A percentile compares a stretch with the other conserved stretches of the same genome.
phyloP scores from a whole-genome alignment of 768 basidiomycete species.

The Tephrocybe rancida region DNA sequence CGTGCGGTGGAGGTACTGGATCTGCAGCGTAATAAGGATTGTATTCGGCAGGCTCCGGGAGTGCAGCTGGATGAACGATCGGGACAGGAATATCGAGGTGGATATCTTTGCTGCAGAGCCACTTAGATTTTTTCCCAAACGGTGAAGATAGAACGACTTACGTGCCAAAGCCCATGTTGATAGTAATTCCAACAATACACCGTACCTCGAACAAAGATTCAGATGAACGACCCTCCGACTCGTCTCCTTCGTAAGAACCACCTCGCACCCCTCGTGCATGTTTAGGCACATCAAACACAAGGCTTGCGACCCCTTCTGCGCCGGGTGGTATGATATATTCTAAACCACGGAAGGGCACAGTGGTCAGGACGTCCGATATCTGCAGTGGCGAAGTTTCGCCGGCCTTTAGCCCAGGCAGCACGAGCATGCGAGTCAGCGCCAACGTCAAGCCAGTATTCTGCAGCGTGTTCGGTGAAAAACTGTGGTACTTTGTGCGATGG shows the following conservation, averaged over 20 bases:
- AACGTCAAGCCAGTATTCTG: conserved; percentile 73
- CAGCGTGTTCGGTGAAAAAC: neutral
- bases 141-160: conserved; percentile 30
- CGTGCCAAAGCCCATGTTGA: conserved; percentile 76
- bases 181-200: conserved; percentile 61
- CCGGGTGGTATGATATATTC: conserved; percentile 79
- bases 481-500: neutral
- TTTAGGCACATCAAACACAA: conserved; percentile 80
- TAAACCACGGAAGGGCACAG: conserved; percentile 70
- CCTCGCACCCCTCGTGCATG: conserved; percentile 66
- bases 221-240: conserved; percentile 34
- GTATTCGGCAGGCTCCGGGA: conserved; percentile 30
- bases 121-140: conserved; percentile 6
- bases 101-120: conserved; percentile 64
- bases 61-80: conserved; percentile 64
- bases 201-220: conserved; percentile 71
- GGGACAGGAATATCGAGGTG: conserved; percentile 63
- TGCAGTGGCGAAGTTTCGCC: conserved; percentile 52
- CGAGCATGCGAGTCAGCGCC: conserved; percentile 60
- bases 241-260: conserved; percentile 59
- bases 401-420: conserved; percentile 46
- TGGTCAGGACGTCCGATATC: conserved; percentile 67
- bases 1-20: conserved; percentile 24
- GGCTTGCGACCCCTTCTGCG: conserved; percentile 74
- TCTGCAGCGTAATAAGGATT: conserved; percentile 20